Percentiles rank a stretch among this genome's conserved stretches.
Conservation (phyloP, 2,329 filamentous ascomycete species). For the Sclerotinia minor region DNA sequence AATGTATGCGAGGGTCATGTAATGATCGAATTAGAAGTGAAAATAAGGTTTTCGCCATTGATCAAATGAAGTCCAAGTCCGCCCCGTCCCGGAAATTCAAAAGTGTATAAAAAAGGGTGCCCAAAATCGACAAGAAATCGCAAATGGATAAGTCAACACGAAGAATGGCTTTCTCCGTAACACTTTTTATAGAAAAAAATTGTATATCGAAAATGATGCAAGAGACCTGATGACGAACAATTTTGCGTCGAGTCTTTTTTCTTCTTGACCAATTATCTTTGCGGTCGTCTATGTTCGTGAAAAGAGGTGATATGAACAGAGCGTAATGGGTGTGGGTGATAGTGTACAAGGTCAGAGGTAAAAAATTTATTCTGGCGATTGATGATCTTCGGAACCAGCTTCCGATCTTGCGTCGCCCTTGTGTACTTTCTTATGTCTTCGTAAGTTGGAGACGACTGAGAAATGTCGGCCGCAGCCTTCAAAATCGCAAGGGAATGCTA, state of each 20-base stretch:
- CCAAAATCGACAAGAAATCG: not conserved
- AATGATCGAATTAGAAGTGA: constrained; percentile 16
- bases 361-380: constrained; percentile 51
- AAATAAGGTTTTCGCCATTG: constrained; percentile 2
- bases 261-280: constrained; percentile 10
- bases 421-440: constrained; percentile 94
- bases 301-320: constrained; percentile 18
- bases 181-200: not conserved
- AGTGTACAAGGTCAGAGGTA: constrained; percentile 17
- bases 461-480: constrained; percentile 95
- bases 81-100: not conserved
- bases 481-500: constrained; percentile 91
- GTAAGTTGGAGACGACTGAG: constrained; percentile 93
- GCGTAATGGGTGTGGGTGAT: not conserved
- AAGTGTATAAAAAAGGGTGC: not conserved
- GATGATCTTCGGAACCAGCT: constrained; percentile 59
- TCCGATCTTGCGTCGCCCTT: constrained; percentile 70
- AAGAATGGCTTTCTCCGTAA: not conserved
- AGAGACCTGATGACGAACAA: not conserved
- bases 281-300: constrained; percentile 20
- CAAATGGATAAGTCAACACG: constrained; percentile 10
- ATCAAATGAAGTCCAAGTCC: not conserved
- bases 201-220: constrained; percentile 19
- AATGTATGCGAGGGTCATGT: not conserved
- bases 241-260: not conserved